These are phyloP conservation scores for Plantago ovata DNA, from an alignment of 257 asterid species.

Conservation along the genomic window DNA sequence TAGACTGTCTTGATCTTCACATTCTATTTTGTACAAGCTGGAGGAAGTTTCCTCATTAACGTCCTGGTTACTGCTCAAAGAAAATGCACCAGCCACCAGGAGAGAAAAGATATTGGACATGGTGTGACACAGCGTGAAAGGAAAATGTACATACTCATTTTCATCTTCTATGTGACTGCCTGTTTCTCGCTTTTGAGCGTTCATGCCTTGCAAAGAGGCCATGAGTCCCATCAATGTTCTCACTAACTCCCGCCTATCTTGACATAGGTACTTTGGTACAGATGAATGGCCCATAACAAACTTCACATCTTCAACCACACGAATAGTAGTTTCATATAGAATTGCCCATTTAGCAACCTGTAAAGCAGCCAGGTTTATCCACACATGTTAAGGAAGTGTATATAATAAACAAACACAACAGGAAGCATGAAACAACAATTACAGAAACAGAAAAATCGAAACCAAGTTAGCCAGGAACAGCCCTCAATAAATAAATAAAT, in stretches of 20 bases:
- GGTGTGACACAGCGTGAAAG: conserved; percentile 68
- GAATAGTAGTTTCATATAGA: conserved; percentile 67
- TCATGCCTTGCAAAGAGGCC: conserved; percentile 93
- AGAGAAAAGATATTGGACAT: conserved; percentile 71
- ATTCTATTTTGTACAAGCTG: conserved; percentile 37
- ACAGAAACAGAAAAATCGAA: background rate
- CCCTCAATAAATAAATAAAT: background rate
- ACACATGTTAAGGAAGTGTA: conserved; percentile 13
- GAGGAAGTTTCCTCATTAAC: conserved; percentile 38
- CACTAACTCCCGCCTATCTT: conserved; percentile 61
- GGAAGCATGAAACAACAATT: background rate
- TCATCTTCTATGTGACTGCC: conserved; percentile 88
- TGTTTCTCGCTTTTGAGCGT: conserved; percentile 83
- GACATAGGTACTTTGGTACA: conserved; percentile 68
- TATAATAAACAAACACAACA: background rate
- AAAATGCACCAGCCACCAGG: conserved; percentile 83
- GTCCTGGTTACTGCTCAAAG: conserved; percentile 37
- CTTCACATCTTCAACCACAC: conserved; percentile 81
- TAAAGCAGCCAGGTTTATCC: conserved; percentile 28
- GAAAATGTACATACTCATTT: conserved; percentile 65
- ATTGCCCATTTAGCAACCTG: conserved; percentile 83
- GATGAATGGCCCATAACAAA: conserved; percentile 90
- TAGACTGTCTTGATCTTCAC: conserved; percentile 67
- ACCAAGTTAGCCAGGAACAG: background rate
- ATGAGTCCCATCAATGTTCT: conserved; percentile 80